A percentile compares a stretch with the other conserved stretches of the same genome.
Evolutionary conservation across 2,329 filamentous ascomycete species (phyloP).

Genomic region (Penicillium griseofulvum): DNA sequence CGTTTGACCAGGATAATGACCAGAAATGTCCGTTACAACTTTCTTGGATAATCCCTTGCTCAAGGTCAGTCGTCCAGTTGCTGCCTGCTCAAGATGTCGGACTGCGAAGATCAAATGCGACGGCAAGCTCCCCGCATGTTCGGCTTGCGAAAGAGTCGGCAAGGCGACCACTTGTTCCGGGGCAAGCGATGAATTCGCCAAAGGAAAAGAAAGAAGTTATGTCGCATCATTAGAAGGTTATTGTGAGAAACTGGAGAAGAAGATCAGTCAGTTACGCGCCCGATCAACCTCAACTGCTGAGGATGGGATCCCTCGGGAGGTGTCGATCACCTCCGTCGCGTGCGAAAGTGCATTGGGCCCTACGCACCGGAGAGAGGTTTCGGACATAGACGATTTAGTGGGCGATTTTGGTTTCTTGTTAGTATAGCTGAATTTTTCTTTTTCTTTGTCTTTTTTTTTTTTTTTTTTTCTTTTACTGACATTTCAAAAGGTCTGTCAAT

Average conservation of each 20-base stretch:
- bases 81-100: constrained; percentile 78
- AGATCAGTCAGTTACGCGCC: constrained; percentile 53
- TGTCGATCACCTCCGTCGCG: constrained; percentile 37
- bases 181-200: constrained; percentile 91
- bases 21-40: constrained; percentile 32
- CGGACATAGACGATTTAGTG: constrained; percentile 85
- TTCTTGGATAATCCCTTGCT: constrained; percentile 42
- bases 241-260: constrained; percentile 81
- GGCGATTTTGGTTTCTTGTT: constrained; percentile 91
- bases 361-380: constrained; percentile 64
- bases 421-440: constrained; percentile 33
- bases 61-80: constrained; percentile 71
- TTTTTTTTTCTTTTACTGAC: background rate
- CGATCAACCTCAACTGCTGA: constrained; percentile 30
- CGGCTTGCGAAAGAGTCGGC: constrained; percentile 88
- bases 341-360: constrained; percentile 29
- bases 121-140: constrained; percentile 91
- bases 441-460: background rate
- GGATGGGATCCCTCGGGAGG: constrained; percentile 30
- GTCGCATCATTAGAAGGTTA: constrained; percentile 91
- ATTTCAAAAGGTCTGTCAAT: constrained; percentile 71
- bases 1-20: constrained; percentile 18
- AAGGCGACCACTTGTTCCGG: constrained; percentile 85
- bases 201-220: constrained; percentile 95
- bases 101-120: constrained; percentile 97